These are phyloP conservation scores for Globisporangium mamillatum DNA, from an alignment of 352 stramenopile species.

Conservation along the genomic window DNA sequence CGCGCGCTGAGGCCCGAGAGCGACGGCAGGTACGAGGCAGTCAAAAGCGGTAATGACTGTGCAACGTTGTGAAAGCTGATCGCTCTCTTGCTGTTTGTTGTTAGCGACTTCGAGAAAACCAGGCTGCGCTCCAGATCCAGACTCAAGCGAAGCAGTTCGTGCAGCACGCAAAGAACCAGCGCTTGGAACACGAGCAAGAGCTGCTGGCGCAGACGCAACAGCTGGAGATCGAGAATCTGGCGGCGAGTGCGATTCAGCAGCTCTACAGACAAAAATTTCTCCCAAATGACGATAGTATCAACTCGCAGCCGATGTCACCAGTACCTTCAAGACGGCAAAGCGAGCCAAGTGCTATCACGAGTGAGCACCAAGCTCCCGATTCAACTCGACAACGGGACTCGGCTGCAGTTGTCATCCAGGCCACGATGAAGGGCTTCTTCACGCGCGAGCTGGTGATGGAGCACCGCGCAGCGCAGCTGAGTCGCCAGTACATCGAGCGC, in stretches of 20 bases:
- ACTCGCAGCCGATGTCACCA: background rate
- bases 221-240: conserved; percentile 40
- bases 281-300: background rate
- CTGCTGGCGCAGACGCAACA: conserved; percentile 25
- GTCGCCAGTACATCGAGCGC: conserved; percentile 56
- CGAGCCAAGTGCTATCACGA: background rate
- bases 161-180: background rate
- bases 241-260: conserved; percentile 39
- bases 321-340: background rate
- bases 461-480: conserved; percentile 40
- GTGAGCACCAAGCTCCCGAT: conserved; percentile 1
- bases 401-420: conserved; percentile 42
- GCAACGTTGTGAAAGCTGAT: background rate
- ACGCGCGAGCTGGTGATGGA: conserved; percentile 24
- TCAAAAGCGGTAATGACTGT: background rate
- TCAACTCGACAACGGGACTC: conserved; percentile 3
- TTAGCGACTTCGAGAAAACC: conserved; percentile 17
- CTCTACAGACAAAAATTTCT: conserved; percentile 23
- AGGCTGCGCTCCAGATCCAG: conserved; percentile 26
- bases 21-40: conserved; percentile 3
- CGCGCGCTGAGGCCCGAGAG: conserved; percentile 20
- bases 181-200: conserved; percentile 13
- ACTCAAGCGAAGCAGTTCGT: background rate
- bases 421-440: conserved; percentile 24
- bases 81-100: background rate